Conservation (phyloP, 192 early-diverging fungal species). For the Lobosporangium transversale region DNA sequence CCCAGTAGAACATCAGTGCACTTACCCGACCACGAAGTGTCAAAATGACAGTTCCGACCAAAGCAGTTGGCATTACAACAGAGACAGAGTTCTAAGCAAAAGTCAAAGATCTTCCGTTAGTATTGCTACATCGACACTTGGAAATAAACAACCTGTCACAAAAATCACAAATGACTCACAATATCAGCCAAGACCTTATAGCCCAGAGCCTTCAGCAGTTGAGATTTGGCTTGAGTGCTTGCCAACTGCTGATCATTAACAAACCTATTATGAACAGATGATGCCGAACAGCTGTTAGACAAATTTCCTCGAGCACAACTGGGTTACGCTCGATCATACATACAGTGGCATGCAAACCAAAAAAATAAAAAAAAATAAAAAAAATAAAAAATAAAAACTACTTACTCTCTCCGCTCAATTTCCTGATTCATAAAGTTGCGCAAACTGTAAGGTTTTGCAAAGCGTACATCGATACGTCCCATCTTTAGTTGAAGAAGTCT, state of each 20-base stretch:
- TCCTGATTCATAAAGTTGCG: conserved; percentile 72
- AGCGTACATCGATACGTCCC: conserved; percentile 87
- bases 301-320: too few relatives aligned
- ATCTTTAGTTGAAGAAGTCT: conserved; percentile 72
- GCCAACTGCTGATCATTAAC: conserved; percentile 43
- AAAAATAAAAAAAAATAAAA: background rate
- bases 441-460: conserved; percentile 80
- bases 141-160: background rate
- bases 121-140: background rate
- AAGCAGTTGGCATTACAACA: conserved; percentile 87
- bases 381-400: background rate
- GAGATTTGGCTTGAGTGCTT: conserved; percentile 55
- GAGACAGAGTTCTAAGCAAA: conserved; percentile 73
- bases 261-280: conserved; percentile 19
- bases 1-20: conserved; percentile 38
- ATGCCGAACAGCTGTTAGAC: too few relatives aligned
- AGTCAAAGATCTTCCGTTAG: background rate
- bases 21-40: conserved; percentile 83
- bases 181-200: conserved; percentile 72
- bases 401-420: conserved; percentile 64
- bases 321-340: background rate
- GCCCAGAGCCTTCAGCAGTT: conserved; percentile 76
- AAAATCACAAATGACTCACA: too few relatives aligned
- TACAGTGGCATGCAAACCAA: background rate
- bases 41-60: conserved; percentile 82